Evolutionary conservation across 768 basidiomycete species (phyloP).

Genomic region (Tephrocybe rancida): DNA sequence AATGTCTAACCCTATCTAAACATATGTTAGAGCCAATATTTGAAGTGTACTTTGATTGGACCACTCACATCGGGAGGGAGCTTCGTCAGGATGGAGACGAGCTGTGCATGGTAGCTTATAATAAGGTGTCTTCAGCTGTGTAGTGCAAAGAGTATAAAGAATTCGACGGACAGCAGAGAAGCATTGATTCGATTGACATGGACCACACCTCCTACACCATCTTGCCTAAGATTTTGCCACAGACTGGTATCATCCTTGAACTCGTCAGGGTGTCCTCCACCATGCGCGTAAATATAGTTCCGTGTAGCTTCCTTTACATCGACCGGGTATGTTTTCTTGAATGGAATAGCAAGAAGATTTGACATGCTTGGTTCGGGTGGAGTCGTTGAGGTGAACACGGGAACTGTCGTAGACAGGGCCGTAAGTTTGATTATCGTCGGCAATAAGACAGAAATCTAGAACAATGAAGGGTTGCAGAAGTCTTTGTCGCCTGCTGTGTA

Average conservation of each 20-base stretch:
- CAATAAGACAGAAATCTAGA: no score
- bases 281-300: conserved; percentile 67
- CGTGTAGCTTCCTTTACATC: conserved; percentile 58
- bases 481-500: no score
- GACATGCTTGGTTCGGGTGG: conserved; percentile 49
- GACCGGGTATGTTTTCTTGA: conserved; percentile 67
- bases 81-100: conserved; percentile 81
- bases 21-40: not conserved
- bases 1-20: conserved; percentile 70
- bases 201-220: conserved; percentile 48
- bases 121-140: conserved; percentile 12
- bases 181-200: conserved; percentile 59
- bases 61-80: conserved; percentile 77
- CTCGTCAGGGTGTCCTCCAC: conserved; percentile 80
- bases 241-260: conserved; percentile 76
- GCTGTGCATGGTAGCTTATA: conserved; percentile 87
- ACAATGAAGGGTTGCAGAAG: no score
- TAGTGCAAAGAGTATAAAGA: not conserved
- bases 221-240: conserved; percentile 71
- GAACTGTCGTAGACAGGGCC: no score
- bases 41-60: not conserved
- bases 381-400: not conserved
- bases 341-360: conserved; percentile 74
- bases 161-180: conserved; percentile 55
- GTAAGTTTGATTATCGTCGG: no score